phyloP scores from a whole-genome alignment of 2,329 filamentous ascomycete genomes.

The Colletotrichum musae region DNA sequence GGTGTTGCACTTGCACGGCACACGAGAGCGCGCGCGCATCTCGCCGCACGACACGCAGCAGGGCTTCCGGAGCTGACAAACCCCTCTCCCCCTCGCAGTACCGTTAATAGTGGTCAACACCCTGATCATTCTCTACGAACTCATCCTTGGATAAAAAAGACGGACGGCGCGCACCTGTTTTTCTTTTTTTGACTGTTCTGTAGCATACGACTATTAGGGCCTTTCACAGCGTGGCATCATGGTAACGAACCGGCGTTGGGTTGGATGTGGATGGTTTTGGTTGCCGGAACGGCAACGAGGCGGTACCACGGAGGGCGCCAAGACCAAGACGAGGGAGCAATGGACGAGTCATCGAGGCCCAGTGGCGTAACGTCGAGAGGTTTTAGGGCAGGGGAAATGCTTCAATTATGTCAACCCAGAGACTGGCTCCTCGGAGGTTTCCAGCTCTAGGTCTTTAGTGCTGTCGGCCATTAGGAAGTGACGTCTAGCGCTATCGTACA shows the following conservation, averaged over 20 bases:
- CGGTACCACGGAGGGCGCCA: neutral
- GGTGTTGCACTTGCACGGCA: neutral
- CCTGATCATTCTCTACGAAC: conserved; percentile 85
- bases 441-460: conserved; percentile 17
- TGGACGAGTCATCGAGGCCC: neutral
- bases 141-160: conserved; percentile 76
- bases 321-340: neutral
- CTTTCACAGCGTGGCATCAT: conserved; percentile 32
- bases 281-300: conserved; percentile 1
- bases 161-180: conserved; percentile 2
- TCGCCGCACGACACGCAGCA: no score
- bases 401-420: conserved; percentile 9
- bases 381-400: conserved; percentile 5
- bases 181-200: neutral
- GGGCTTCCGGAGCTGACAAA: conserved; percentile 5
- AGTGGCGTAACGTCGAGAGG: conserved; percentile 6
- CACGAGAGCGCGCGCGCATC: neutral
- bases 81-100: conserved; percentile 66
- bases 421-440: conserved; percentile 4
- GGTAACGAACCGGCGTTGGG: conserved; percentile 39
- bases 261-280: conserved; percentile 19
- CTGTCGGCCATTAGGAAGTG: conserved; percentile 4
- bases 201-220: conserved; percentile 9
- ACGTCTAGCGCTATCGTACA: conserved; percentile 38
- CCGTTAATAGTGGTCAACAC: conserved; percentile 88